Percentiles rank a stretch among this genome's conserved stretches.
phyloP scores from a whole-genome alignment of 2,329 filamentous ascomycete genomes.

The Penicillium sp. region DNA sequence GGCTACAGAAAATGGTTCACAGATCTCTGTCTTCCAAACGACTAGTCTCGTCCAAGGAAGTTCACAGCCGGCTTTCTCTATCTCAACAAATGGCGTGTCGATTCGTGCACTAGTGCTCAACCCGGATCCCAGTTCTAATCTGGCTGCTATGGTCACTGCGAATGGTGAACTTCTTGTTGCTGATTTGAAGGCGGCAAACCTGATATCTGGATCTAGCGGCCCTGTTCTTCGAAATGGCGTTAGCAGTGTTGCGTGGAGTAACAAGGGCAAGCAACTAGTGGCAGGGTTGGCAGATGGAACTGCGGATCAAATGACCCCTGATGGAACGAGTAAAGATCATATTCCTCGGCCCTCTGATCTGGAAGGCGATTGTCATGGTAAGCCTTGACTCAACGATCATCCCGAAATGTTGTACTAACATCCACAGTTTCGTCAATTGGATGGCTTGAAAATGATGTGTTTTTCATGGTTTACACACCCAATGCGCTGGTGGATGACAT shows the following conservation, averaged over 20 bases:
- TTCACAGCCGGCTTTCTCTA: conserved; percentile 67
- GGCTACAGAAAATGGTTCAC: conserved; percentile 75
- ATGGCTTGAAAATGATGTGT: conserved; percentile 87
- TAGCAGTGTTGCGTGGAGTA: conserved; percentile 86
- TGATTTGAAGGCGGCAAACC: conserved; percentile 66
- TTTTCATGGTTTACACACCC: conserved; percentile 76
- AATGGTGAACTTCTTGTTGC: conserved; percentile 81
- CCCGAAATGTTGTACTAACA: conserved; percentile 6
- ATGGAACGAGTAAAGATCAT: conserved; percentile 71
- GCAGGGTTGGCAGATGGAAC: conserved; percentile 80
- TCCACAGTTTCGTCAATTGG: conserved; percentile 67
- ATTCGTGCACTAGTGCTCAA: conserved; percentile 77
- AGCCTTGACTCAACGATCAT: conserved; percentile 27
- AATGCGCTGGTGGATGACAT: conserved; percentile 53
- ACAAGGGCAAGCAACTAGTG: conserved; percentile 85
- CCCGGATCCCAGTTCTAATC: conserved; percentile 63
- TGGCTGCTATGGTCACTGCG: conserved; percentile 76
- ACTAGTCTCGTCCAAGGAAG: conserved; percentile 64
- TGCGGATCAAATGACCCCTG: conserved; percentile 76
- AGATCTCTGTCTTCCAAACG: conserved; percentile 79
- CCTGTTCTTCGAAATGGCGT: conserved; percentile 69
- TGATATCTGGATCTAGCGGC: conserved; percentile 60
- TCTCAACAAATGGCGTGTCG: conserved; percentile 70
- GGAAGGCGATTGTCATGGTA: conserved; percentile 64
- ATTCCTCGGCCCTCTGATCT: conserved; percentile 74